Conservation (phyloP, 257 asterid species). For the Thymus mandschuricus region DNA sequence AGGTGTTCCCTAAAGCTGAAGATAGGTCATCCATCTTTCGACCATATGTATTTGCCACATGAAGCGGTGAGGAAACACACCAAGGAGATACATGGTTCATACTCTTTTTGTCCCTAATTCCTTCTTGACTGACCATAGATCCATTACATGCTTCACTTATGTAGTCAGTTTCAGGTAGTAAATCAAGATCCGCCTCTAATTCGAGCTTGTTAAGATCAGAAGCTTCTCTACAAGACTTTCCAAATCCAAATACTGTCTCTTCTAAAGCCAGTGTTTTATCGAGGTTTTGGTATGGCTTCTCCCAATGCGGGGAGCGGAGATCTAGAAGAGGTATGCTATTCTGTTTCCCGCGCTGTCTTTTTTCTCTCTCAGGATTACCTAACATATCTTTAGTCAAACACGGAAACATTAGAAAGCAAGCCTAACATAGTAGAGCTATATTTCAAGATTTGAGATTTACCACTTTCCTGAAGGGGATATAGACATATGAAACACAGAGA, state of each 20-base stretch:
- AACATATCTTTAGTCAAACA: slow-evolving; percentile 35
- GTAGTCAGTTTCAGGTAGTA: slow-evolving; percentile 44
- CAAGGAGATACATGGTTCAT: slow-evolving; percentile 36
- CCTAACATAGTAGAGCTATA: not conserved
- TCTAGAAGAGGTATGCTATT: slow-evolving; percentile 40
- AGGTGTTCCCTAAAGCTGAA: slow-evolving; percentile 44
- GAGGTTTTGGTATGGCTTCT: slow-evolving; percentile 46
- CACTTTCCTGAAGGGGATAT: not conserved
- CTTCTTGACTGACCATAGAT: slow-evolving; percentile 37
- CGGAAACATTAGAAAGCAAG: slow-evolving; percentile 17
- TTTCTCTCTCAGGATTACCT: slow-evolving; percentile 43
- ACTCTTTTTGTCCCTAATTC: slow-evolving; percentile 27
- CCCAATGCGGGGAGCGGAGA: slow-evolving; percentile 38
- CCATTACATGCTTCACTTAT: slow-evolving; percentile 40
- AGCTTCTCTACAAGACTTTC: slow-evolving; percentile 35
- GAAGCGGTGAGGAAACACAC: slow-evolving; percentile 42
- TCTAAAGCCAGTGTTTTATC: slow-evolving; percentile 41
- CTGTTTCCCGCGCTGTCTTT: slow-evolving; percentile 54
- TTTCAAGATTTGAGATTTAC: not conserved
- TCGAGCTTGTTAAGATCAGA: slow-evolving; percentile 38
- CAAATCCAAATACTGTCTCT: slow-evolving; percentile 35
- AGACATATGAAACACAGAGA: slow-evolving; percentile 5
- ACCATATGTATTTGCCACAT: slow-evolving; percentile 40
- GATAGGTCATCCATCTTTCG: slow-evolving; percentile 34
- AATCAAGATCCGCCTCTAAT: slow-evolving; percentile 30